Base-by-base conservation (phyloP, 805 yeast genomes). In the Ogataea nitratoaversa region DNA sequence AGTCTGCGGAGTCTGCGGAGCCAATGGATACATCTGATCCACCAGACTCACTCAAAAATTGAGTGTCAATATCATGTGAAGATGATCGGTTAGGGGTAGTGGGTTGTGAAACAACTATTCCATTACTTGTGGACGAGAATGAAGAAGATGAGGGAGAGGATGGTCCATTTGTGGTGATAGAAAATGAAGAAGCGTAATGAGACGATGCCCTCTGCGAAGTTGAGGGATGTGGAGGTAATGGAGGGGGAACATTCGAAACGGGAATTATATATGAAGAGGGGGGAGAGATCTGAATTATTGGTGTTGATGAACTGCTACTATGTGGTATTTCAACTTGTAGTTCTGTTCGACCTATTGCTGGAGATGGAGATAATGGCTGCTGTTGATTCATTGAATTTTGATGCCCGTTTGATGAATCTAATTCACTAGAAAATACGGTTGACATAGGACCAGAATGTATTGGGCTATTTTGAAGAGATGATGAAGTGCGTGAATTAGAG, bases 161-260 rank as follows among this genome's bases (percentile, higher is more conserved):
- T n/a, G n/a, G n/a, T n/a, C 11, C 11, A 22, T 22, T 22, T 8
- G 25, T 8, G 9, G 25, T 7, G 11, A 22, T 11, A 22, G 25
- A 22, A 7, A 22, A 8, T 16, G 37, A 13, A 13, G 23, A 13
- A 14, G 37, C 7, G 11, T 7, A 22, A 22, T 22, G 11, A 22
- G 7, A 8, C 9, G 25, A 22, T 8, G 25, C 25, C 7, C 11
- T 22, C 25, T 34, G 30, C 5, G 12, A 20, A 8, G 9, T 14
- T 4, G 44, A 38, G 8, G 48, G 47, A 22, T n/a, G 34, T 17
- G 50, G 48, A 8, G 53, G 55, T 32, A 49, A 24, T 2, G 54
- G 53, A 11, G 54, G 56, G 13, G 54, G 54, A 3, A 41, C 16
- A 12, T 28, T 31, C 2, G 33, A 27, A 13, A 6, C 34, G 3